These are phyloP conservation scores for Euphorbia lathyris DNA, from an alignment of 345 rosid species.

Conservation along the genomic window DNA sequence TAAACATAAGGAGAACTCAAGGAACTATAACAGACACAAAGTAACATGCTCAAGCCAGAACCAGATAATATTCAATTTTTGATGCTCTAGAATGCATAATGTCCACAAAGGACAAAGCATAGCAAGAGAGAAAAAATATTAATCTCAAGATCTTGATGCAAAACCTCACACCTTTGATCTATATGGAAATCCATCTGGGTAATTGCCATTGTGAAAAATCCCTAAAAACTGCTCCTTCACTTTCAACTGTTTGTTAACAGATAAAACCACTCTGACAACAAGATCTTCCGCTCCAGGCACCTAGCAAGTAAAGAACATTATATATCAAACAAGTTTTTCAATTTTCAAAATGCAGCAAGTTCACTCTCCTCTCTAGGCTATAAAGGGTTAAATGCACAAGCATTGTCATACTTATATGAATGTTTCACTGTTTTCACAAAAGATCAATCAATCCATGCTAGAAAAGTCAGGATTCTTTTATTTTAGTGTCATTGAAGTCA, in stretches of 20 bases:
- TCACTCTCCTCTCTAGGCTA: neutral
- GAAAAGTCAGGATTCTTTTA: neutral
- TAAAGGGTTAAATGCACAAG: neutral
- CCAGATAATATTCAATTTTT: neutral
- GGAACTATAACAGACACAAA: neutral
- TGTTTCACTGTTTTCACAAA: neutral
- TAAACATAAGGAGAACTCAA: constrained; percentile 4
- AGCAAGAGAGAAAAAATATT: neutral
- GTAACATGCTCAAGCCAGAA: neutral
- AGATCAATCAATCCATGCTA: neutral
- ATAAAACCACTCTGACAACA: constrained; percentile 48
- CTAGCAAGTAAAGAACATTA: constrained; percentile 28
- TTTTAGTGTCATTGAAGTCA: neutral
- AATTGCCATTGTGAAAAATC: constrained; percentile 34
- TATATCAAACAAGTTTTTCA: constrained; percentile 7
- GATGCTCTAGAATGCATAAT: neutral
- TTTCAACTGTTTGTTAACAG: constrained; percentile 35
- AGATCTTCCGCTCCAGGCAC: constrained; percentile 47
- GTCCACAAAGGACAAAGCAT: neutral
- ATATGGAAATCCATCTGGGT: constrained; percentile 51
- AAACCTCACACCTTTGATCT: constrained; percentile 50
- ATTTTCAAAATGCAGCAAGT: neutral
- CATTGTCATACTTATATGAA: neutral
- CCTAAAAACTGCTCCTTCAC: constrained; percentile 41
- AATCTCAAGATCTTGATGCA: constrained; percentile 3